phyloP scores from a whole-genome alignment of 768 basidiomycete genomes.

The Boletus insuetus region DNA sequence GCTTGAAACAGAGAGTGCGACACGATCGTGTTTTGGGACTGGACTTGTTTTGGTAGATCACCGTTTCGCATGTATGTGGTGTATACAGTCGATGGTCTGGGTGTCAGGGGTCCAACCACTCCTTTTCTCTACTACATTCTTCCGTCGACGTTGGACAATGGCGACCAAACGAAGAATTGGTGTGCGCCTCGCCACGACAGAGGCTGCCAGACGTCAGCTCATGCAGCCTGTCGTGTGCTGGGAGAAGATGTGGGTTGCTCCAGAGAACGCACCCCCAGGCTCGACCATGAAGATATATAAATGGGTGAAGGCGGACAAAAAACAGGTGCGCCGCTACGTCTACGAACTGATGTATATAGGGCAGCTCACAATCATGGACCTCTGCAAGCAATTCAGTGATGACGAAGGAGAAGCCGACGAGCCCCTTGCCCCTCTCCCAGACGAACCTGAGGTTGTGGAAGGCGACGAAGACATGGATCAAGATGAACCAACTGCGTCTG shows the following conservation, averaged over 20 bases:
- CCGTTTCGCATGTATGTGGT: background rate
- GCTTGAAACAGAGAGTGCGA: conserved; percentile 8
- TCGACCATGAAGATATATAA: conserved; percentile 66
- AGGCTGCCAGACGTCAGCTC: conserved; percentile 78
- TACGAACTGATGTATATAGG: background rate
- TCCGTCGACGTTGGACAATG: conserved; percentile 40
- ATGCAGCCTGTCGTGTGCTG: conserved; percentile 88
- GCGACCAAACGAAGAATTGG: conserved; percentile 74
- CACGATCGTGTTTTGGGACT: background rate
- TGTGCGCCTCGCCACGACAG: conserved; percentile 71
- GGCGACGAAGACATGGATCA: conserved; percentile 74
- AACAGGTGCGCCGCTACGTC: conserved; percentile 51
- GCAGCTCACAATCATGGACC: conserved; percentile 2
- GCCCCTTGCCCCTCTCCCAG: conserved; percentile 76
- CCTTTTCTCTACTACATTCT: background rate
- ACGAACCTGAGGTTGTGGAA: conserved; percentile 73
- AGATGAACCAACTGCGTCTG: conserved; percentile 50
- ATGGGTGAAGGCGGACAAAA: conserved; percentile 80
- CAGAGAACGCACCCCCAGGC: conserved; percentile 52
- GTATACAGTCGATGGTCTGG: background rate
- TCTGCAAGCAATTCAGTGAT: conserved; percentile 77
- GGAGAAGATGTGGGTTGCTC: conserved; percentile 73
- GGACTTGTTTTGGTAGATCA: background rate
- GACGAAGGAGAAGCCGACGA: conserved; percentile 79
- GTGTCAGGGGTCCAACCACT: conserved; percentile 21